Percentiles rank a stretch among this genome's conserved stretches.
phyloP scores from a whole-genome alignment of 2,329 filamentous ascomycete species.

The Dactylonectria estremocensis region DNA sequence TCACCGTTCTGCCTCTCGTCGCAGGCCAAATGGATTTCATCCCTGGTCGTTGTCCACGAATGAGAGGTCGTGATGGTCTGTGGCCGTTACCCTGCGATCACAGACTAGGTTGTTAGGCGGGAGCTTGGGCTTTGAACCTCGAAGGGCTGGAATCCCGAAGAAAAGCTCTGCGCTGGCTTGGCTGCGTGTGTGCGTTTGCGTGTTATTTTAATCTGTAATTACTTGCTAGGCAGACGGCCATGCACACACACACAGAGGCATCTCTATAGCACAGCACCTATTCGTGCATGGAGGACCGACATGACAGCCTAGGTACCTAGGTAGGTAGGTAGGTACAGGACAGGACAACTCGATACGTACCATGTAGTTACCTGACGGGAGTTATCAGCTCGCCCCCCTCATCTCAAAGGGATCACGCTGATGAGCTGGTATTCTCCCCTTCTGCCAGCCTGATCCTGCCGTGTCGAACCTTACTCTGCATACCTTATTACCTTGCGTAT shows the following conservation, averaged over 20 bases:
- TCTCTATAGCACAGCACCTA: no score
- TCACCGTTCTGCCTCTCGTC: neutral
- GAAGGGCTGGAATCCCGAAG: neutral
- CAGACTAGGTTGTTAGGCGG: neutral
- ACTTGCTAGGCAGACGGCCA: constrained; percentile 6
- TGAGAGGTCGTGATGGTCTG: neutral
- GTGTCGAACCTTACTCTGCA: neutral
- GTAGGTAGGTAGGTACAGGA: neutral
- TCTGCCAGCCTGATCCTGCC: constrained; percentile 13
- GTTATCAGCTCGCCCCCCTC: constrained; percentile 19
- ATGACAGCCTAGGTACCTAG: no score
- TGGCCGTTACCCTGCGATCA: neutral
- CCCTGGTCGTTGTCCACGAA: constrained; percentile 3
- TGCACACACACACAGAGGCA: neutral
- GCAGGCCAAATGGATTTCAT: neutral
- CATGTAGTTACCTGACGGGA: constrained; percentile 5
- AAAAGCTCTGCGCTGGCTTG: constrained; percentile 6
- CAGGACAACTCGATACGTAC: constrained; percentile 1
- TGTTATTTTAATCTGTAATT: neutral
- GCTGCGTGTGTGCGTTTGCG: neutral
- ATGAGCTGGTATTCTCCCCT: constrained; percentile 14
- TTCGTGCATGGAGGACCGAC: no score
- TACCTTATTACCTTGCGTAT: constrained; percentile 32
- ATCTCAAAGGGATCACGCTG: constrained; percentile 1
- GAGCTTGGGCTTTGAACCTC: neutral